Conservation (phyloP, 306 rosid genomes). For the Rubus parviflorus region DNA sequence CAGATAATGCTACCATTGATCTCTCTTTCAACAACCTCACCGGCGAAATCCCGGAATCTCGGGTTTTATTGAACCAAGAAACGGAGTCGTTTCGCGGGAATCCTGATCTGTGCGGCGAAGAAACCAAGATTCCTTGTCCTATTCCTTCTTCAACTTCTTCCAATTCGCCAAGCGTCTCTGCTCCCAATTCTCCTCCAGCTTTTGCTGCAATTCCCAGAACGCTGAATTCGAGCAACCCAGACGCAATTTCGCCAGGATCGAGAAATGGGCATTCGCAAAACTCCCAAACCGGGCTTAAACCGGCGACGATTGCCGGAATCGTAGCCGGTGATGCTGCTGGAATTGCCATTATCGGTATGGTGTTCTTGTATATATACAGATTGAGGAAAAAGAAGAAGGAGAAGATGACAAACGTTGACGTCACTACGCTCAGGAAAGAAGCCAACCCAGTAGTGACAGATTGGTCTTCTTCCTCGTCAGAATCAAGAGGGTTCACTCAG, state of each 20-base stretch:
- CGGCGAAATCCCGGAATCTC: slow-evolving; percentile 57
- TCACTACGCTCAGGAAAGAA: slow-evolving; percentile 34
- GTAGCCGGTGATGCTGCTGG: slow-evolving; percentile 67
- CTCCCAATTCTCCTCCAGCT: slow-evolving; percentile 76
- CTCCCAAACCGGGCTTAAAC: slow-evolving; percentile 39
- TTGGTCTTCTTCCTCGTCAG: slow-evolving; percentile 54
- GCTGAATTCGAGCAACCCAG: slow-evolving; percentile 32
- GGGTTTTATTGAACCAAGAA: slow-evolving; percentile 44
- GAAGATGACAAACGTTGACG: slow-evolving; percentile 5
- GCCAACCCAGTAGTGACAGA: slow-evolving; percentile 31
- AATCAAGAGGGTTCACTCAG: slow-evolving; percentile 61
- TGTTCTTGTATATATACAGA: slow-evolving; percentile 52
- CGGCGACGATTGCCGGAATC: slow-evolving; percentile 61
- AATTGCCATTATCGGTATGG: slow-evolving; percentile 43
- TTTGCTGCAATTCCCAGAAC: slow-evolving; percentile 77
- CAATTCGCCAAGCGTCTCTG: neutral
- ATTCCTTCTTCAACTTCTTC: slow-evolving; percentile 61
- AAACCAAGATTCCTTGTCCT: slow-evolving; percentile 48
- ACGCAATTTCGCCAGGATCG: slow-evolving; percentile 24
- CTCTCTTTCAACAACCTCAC: slow-evolving; percentile 70
- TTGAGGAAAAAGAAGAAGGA: slow-evolving; percentile 49
- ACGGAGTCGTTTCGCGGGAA: slow-evolving; percentile 51
- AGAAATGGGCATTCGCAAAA: slow-evolving; percentile 12
- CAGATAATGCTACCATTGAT: slow-evolving; percentile 59
- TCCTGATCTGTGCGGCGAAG: slow-evolving; percentile 58